Base-by-base conservation (phyloP, 768 basidiomycete genomes). In the Trametes coccinea region DNA sequence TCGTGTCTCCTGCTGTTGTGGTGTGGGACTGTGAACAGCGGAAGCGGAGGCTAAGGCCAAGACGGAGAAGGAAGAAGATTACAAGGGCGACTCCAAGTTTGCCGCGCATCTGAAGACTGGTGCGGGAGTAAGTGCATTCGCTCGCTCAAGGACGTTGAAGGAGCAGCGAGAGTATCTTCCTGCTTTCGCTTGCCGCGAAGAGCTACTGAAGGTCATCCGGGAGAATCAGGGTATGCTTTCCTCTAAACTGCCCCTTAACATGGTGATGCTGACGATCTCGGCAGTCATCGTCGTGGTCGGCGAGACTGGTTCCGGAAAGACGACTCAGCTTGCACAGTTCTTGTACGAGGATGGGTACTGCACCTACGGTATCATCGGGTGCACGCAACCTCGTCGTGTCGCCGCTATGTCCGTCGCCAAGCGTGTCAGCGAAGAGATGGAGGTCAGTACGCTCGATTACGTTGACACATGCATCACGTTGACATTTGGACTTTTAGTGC, bases 351-450 rank as follows among this genome's bases (percentile, higher is more conserved):
- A 99, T 64, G 97, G 97, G 0, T 99, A 96, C 74, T 92, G 95
- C 66, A 72, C 83, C 4, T 83, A 87, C 75, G 96, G 96, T 16
- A 81, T 98, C 45, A 87, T 99, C 52, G 96, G 96, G 10, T 99
- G 97, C 71, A 99, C 97, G 0, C 97, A 99, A 72, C 97, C 97
- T 51, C 85, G 97, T 67, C 95, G 97, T 78, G 97, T 99, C 31
- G 97, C 97, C 47, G 97, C 97, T 14, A 98, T 99, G 97, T 95
- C 93, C 9, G 97, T 98, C 6, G 97, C 97, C n/a, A 98, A 99
- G 78, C 95, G 97, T 75, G 97, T 99, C 60, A 95, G 93, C 70
- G 97, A 99, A 72, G 97, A 99, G 77, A 98, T 99, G 90, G 93
- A 97, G 85, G 92, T 92, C 48, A 56, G 85, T 71, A 30, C 29